These are phyloP conservation scores for Vicia sativa DNA, from an alignment of 306 rosid species.

Conservation along the genomic window DNA sequence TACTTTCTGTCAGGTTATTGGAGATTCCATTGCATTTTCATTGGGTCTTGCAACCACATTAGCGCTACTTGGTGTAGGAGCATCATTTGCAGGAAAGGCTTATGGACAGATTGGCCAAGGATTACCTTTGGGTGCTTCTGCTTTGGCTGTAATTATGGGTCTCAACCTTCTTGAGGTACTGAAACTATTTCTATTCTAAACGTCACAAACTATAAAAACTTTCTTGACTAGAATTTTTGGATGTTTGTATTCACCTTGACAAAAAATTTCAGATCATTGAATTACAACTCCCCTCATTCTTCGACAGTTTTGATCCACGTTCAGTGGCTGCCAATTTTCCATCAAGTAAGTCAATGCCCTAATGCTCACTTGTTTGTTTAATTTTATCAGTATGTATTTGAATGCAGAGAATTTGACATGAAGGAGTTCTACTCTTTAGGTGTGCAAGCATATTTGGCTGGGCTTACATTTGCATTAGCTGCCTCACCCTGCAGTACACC, in stretches of 20 bases:
- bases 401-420: slow-evolving; percentile 25
- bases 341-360: slow-evolving; percentile 61
- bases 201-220: neutral
- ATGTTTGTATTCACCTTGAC: slow-evolving; percentile 23
- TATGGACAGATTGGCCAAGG: slow-evolving; percentile 98
- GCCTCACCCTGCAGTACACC: slow-evolving; percentile 99
- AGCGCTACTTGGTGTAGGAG: slow-evolving; percentile 81
- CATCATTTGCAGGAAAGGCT: slow-evolving; percentile 97
- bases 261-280: slow-evolving; percentile 64
- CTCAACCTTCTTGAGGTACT: slow-evolving; percentile 88
- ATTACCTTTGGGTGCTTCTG: slow-evolving; percentile 90
- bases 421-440: slow-evolving; percentile 52
- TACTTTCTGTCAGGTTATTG: slow-evolving; percentile 64
- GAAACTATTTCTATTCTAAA: slow-evolving; percentile 18
- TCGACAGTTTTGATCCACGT: slow-evolving; percentile 87
- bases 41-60: slow-evolving; percentile 95
- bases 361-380: neutral
- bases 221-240: slow-evolving; percentile 7
- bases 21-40: slow-evolving; percentile 89
- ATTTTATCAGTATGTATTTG: slow-evolving; percentile 12
- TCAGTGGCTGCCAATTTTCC: slow-evolving; percentile 89
- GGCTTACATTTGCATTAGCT: slow-evolving; percentile 95
- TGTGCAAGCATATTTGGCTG: slow-evolving; percentile 94
- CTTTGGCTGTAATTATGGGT: slow-evolving; percentile 92
- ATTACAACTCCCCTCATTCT: slow-evolving; percentile 81